Evolutionary conservation across 2,329 filamentous ascomycete species (phyloP).

Genomic region (Sclerotinia minor): DNA sequence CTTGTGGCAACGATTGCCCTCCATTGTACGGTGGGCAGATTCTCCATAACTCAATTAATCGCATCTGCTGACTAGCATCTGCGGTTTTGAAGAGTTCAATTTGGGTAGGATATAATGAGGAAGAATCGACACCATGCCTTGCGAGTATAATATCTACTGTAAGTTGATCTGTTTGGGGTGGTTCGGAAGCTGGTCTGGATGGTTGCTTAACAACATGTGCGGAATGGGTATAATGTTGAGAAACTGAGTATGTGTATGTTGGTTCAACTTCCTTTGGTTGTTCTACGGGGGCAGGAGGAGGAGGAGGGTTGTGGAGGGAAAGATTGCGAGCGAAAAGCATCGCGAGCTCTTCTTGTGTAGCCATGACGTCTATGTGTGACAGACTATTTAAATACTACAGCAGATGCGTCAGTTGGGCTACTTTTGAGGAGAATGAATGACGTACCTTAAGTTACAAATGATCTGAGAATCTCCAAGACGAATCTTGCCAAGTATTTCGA

Average conservation of each 20-base stretch:
- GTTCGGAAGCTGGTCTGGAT: conserved; percentile 53
- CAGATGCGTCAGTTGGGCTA: conserved; percentile 4
- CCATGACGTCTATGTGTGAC: conserved; percentile 45
- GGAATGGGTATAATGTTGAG: conserved; percentile 83
- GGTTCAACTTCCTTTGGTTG: conserved; percentile 42
- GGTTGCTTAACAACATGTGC: conserved; percentile 58
- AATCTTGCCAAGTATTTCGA: conserved; percentile 35
- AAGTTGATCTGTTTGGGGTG: conserved; percentile 50
- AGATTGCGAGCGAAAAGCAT: conserved; percentile 76
- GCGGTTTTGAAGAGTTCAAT: conserved; percentile 76
- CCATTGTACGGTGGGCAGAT: conserved; percentile 52
- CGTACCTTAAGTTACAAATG: conserved; percentile 40
- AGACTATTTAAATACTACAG: background rate
- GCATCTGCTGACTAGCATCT: conserved; percentile 63
- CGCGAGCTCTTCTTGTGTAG: conserved; percentile 79
- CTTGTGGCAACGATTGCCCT: conserved; percentile 56
- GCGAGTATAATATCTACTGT: conserved; percentile 60
- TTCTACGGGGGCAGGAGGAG: conserved; percentile 39
- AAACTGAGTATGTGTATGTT: conserved; percentile 69
- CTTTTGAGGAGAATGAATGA: conserved; percentile 30
- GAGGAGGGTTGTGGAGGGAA: conserved; percentile 51
- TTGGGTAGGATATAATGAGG: conserved; percentile 70
- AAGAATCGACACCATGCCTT: conserved; percentile 68
- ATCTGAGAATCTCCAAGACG: conserved; percentile 32
- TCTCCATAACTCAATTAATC: conserved; percentile 28